These are phyloP conservation scores for Dendrocalamus sinicus DNA, from an alignment of 176 grass and related monocot species.

Conservation along the genomic window DNA sequence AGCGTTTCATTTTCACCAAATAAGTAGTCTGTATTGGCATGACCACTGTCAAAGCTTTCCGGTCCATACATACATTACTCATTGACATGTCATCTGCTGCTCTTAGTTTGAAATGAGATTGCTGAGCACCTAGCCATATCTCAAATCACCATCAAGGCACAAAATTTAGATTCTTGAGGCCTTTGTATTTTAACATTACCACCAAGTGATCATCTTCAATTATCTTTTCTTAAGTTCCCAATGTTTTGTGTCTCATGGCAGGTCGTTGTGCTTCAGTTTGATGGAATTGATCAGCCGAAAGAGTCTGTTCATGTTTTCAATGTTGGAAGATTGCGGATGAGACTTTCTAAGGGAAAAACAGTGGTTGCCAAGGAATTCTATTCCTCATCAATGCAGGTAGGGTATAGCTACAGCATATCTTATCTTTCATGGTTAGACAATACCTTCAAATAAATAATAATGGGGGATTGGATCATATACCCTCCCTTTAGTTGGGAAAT, in stretches of 20 bases:
- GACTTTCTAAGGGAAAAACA: constrained; percentile 69
- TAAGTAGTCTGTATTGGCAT: background rate
- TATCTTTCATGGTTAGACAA: constrained; percentile 4
- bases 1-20: background rate
- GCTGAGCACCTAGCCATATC: background rate
- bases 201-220: background rate
- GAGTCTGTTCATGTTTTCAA: constrained; percentile 70
- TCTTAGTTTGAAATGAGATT: constrained; percentile 9
- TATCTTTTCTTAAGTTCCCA: constrained; percentile 9
- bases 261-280: constrained; percentile 73
- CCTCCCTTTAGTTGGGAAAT: no score
- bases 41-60: constrained; percentile 4
- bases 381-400: constrained; percentile 88
- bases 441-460: constrained; percentile 1
- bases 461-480: no score
- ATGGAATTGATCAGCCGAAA: constrained; percentile 68
- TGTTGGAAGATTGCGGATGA: constrained; percentile 75
- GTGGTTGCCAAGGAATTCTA: constrained; percentile 87
- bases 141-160: background rate
- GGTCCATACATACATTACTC: background rate
- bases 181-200: background rate
- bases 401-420: background rate
- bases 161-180: background rate
- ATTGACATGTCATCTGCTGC: background rate
- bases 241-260: constrained; percentile 35